These are phyloP conservation scores for Candida hungchunana DNA, from an alignment of 805 yeast species.

Conservation along the genomic window DNA sequence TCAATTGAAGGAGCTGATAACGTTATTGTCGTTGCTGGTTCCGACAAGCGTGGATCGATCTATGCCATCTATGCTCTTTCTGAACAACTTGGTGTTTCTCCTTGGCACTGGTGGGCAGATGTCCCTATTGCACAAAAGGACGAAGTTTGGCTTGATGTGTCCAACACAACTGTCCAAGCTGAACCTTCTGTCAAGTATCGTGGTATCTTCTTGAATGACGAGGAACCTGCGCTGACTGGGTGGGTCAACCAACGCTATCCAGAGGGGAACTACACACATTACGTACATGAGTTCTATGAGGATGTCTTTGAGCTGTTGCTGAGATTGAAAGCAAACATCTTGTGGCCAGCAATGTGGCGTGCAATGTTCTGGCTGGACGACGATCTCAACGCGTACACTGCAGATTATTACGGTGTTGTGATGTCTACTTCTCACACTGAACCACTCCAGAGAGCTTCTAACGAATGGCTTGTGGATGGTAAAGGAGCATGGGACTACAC, in stretches of 20 bases:
- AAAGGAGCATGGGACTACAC: slow-evolving; percentile 15
- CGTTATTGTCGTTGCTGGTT: slow-evolving; percentile 9
- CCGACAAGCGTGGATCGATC: slow-evolving; percentile 14
- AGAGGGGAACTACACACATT: slow-evolving; percentile 11
- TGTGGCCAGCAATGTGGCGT: slow-evolving; percentile 16
- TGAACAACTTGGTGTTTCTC: slow-evolving; percentile 15
- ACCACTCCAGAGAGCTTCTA: slow-evolving; percentile 13
- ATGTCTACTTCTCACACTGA: slow-evolving; percentile 15
- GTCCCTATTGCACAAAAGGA: slow-evolving; percentile 5
- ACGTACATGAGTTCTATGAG: slow-evolving; percentile 11
- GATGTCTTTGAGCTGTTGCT: slow-evolving; percentile 10
- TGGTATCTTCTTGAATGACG: slow-evolving; percentile 14
- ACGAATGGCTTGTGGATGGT: slow-evolving; percentile 13
- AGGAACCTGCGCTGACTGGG: slow-evolving; percentile 13
- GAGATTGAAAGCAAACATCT: slow-evolving; percentile 11
- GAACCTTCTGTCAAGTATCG: slow-evolving; percentile 13
- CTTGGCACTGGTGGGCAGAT: slow-evolving; percentile 15
- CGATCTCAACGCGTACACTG: slow-evolving; percentile 7
- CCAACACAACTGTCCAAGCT: not conserved
- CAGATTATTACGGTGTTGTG: slow-evolving; percentile 14
- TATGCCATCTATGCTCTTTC: slow-evolving; percentile 11
- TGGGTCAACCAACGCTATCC: slow-evolving; percentile 9
- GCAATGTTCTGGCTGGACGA: slow-evolving; percentile 13
- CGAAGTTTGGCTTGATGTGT: slow-evolving; percentile 4
- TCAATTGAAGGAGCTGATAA: slow-evolving; percentile 3